Evolutionary conservation across 768 basidiomycete genomes (phyloP), one percentile per base, ranked within the genome.

Genomic region (Leccinum subgranulosum): DNA sequence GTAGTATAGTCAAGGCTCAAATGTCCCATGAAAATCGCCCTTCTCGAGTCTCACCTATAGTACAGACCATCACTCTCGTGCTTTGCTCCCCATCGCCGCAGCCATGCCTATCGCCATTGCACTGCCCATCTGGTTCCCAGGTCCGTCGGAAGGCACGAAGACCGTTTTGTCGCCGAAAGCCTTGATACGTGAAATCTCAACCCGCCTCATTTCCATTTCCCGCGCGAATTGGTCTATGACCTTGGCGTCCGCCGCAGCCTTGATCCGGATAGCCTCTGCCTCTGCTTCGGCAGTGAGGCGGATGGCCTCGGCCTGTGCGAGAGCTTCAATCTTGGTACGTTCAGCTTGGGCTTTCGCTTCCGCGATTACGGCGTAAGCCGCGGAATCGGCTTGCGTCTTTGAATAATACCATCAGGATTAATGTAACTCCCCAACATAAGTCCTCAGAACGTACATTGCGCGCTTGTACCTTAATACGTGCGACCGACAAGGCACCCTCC

Each of bases 271-370:
- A 0, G 90, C 86, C 60, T 80, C 80, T 1, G 89, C 86, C 11
- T 91, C 88, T 1, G 92, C 91, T 60, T 87, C 81, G 1, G 88
- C 88, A 6, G 82, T 81, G 59, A 92, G 67, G n/a, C 84, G 80
- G 1, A 85, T 91, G 2, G 90, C 90, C 66, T 90, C 84, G 1
- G 90, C 89, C 47, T 86, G 80, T 1, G 91, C 91, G 62, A 85
- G 80, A 4, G 92, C 89, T 62, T 87, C 86, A 54, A 93, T 89
- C 66, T 80, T 78, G 4, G 77, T 74, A 19, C 75, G 75, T 65
- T 90, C 75, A 6, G 92, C 90, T 56, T 84, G 81, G 3, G 90
- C 89, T 66, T 85, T 84, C 5, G 90, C 90, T 10, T 82, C 84
- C 6, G 90, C 82, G 54, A 92, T 82, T 56, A 88, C 77, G 53